Evolutionary conservation across 2,329 filamentous ascomycete genomes (phyloP), one percentile per base, ranked within the genome.

Genomic region (Aureobasidium lini): DNA sequence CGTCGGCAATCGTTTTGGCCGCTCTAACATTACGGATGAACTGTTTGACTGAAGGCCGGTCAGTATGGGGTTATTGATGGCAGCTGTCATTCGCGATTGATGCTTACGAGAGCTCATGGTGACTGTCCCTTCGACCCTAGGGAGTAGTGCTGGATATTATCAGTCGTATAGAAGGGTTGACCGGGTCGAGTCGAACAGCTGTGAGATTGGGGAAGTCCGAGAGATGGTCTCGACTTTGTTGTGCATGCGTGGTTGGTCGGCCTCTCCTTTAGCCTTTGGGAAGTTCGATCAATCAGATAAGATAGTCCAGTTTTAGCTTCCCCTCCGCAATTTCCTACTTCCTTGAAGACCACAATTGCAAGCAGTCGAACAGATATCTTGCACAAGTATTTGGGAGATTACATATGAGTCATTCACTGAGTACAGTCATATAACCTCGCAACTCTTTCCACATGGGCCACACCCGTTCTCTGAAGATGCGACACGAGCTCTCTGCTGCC

Each of bases 21-120:
- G 94, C 93, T 73, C 94, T 90, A 72, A 99, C 94, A 77, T 96
- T 97, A 73, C 94, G 92, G 76, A 99, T 99, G 78, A 99, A 99
- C 79, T 97, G 94, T 80, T 99, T 99, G 74, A 99, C 94, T 97
- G 71, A 28, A 43, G 28, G 50, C 65, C 72, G 69, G 65, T 69
- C 46, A 61, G 64, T 63, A 61, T 34, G 59, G 28, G 18, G 62
- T 63, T 57, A 15, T 57, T 48, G 23, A 48, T 49, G 52, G 49
- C 59, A 31, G 40, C 46, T 48, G 40, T 53, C 32, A 29, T 39
- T 23, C 23, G 23, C 23, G 23, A 23, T 23, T 18, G 37, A 40
- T 68, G 67, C 79, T 70, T 75, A 82, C 80, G 75, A 70, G 81
- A 82, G 73, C 78, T 78, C 81, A 84, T 84, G 64, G 68, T 68